phyloP scores from a whole-genome alignment of 495 filamentous ascomycete species.

The Penicillium waksmanii region DNA sequence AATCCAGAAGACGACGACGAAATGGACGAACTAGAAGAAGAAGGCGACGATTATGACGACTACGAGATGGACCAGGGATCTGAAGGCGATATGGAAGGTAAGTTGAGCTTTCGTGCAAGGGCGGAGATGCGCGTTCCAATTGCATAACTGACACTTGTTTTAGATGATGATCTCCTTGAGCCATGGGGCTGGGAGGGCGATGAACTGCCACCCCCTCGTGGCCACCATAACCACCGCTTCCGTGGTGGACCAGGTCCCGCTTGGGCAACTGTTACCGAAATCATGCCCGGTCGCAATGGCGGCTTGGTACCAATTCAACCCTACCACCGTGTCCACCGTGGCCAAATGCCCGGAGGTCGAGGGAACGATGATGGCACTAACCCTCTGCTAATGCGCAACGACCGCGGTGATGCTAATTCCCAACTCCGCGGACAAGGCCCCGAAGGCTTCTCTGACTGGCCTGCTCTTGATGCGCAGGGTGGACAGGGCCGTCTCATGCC shows the following conservation, averaged over 20 bases:
- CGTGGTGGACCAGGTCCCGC: conserved; percentile 38
- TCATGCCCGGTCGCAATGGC: conserved; percentile 46
- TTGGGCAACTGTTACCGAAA: conserved; percentile 49
- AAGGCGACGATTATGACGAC: conserved; percentile 54
- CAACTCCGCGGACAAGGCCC: conserved; percentile 34
- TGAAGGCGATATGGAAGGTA: conserved; percentile 50
- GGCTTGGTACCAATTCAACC: conserved; percentile 52
- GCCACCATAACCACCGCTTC: conserved; percentile 53
- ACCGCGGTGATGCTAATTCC: conserved; percentile 37
- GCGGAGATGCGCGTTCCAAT: neutral
- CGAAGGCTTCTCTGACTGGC: conserved; percentile 56
- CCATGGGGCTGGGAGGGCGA: conserved; percentile 62
- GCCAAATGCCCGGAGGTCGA: conserved; percentile 41
- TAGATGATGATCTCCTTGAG: conserved; percentile 56
- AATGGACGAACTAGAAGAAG: conserved; percentile 52
- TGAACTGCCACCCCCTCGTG: conserved; percentile 46
- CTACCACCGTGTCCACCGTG: conserved; percentile 57
- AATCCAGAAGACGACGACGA: conserved; percentile 53
- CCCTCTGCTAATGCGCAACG: conserved; percentile 64
- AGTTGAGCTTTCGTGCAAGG: neutral
- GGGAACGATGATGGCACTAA: conserved; percentile 76
- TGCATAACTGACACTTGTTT: neutral
- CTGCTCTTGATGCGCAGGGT: conserved; percentile 54
- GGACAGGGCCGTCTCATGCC: conserved; percentile 50
- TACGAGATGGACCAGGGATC: conserved; percentile 44